Evolutionary conservation across 2,329 filamentous ascomycete species (phyloP).

Genomic region (Trichophaea hybrida): DNA sequence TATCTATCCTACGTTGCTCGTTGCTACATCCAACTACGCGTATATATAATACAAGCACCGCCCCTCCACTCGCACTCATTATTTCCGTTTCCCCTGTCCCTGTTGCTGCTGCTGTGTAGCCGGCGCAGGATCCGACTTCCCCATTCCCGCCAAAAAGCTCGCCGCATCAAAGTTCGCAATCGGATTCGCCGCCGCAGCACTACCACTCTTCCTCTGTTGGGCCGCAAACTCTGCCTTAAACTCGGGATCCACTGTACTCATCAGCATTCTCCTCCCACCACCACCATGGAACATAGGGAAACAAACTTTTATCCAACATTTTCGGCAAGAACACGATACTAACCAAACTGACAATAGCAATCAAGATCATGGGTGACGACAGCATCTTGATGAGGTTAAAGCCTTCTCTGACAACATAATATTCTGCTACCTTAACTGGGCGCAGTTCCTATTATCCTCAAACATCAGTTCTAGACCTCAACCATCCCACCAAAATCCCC

Average conservation of each 20-base stretch:
- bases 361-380: conserved; percentile 92
- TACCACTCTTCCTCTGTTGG: conserved; percentile 57
- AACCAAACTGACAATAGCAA: conserved; percentile 67
- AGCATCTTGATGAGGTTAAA: conserved; percentile 28
- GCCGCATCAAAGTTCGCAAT: conserved; percentile 48
- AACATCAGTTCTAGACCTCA: not conserved
- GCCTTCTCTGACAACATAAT: conserved; percentile 49
- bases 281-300: not conserved
- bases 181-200: conserved; percentile 33
- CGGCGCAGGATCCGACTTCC: not conserved
- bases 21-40: no score
- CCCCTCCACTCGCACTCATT: no score
- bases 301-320: conserved; percentile 85
- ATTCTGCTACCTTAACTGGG: conserved; percentile 48
- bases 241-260: conserved; percentile 75
- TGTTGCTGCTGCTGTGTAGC: not conserved
- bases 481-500: not conserved
- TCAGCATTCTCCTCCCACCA: not conserved
- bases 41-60: no score
- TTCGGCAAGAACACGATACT: conserved; percentile 90
- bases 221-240: conserved; percentile 84
- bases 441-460: conserved; percentile 1
- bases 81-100: no score
- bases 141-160: conserved; percentile 43
- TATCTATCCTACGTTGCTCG: no score